Percentiles rank a stretch among this genome's conserved stretches.
phyloP scores from a whole-genome alignment of 139 green algal genomes.

The Diplosphaera chodatii region DNA sequence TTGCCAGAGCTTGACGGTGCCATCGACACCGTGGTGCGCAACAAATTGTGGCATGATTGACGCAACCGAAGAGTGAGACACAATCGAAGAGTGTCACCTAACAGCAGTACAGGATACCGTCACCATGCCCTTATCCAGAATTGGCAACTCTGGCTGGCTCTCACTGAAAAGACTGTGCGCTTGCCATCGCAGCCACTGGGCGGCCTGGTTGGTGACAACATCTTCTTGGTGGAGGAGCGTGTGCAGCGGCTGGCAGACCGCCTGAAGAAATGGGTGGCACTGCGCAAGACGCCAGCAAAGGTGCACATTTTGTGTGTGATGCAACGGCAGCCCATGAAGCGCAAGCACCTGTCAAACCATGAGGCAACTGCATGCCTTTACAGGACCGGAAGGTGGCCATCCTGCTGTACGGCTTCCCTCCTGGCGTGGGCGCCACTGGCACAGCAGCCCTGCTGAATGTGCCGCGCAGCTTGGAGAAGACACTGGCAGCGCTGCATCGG shows the following conservation, averaged over 20 bases:
- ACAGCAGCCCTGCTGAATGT: slow-evolving; percentile 97
- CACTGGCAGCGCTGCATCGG: slow-evolving; percentile 52
- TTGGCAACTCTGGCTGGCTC: too few relatives aligned
- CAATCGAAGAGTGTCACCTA: too few relatives aligned
- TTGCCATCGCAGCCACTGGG: slow-evolving; percentile 59
- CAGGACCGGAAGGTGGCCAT: slow-evolving; percentile 69
- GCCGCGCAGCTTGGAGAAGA: slow-evolving; percentile 68
- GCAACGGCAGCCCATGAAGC: too few relatives aligned
- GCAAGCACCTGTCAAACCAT: too few relatives aligned
- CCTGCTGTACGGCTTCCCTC: slow-evolving; percentile 93
- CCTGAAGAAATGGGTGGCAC: slow-evolving; percentile 67
- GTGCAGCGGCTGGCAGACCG: slow-evolving; percentile 63
- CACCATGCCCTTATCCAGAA: too few relatives aligned
- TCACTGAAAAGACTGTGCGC: too few relatives aligned
- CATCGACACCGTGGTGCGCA: slow-evolving; percentile 76
- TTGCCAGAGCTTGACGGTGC: slow-evolving; percentile 95
- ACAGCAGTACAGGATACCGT: too few relatives aligned
- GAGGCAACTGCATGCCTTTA: too few relatives aligned
- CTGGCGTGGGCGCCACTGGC: slow-evolving; percentile 89
- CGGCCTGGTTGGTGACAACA: slow-evolving; percentile 87
- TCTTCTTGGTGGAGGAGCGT: slow-evolving; percentile 84
- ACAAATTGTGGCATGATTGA: too few relatives aligned
- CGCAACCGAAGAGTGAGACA: too few relatives aligned
- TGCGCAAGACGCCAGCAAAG: slow-evolving; percentile 29
- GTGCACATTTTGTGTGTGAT: too few relatives aligned